phyloP scores from a whole-genome alignment of 163 green algal species.

The Prototheca wickerhamii region DNA sequence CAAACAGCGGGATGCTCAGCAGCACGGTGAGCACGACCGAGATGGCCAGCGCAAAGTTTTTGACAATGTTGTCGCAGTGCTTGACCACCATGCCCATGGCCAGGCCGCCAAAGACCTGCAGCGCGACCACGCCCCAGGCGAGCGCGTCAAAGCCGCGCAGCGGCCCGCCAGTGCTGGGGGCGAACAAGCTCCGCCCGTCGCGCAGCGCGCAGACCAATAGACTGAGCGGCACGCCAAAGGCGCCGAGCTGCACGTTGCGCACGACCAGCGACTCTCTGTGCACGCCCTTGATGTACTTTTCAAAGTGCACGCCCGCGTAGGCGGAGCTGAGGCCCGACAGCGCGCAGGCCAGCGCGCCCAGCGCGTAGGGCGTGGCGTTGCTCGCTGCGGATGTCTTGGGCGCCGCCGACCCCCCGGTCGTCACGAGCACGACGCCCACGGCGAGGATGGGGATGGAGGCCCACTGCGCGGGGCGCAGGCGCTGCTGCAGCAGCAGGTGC shows the following conservation, averaged over 20 bases:
- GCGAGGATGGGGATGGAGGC: conserved; percentile 46
- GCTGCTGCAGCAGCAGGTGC: conserved; percentile 47
- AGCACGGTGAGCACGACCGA: conserved; percentile 25
- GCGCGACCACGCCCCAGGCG: conserved; percentile 39
- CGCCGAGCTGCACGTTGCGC: conserved; percentile 51
- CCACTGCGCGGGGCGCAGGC: conserved; percentile 44
- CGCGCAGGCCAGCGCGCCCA: conserved; percentile 38
- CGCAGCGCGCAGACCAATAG: conserved; percentile 19
- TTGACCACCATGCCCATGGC: conserved; percentile 54
- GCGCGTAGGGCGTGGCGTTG: conserved; percentile 11
- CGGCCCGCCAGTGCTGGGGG: conserved; percentile 18
- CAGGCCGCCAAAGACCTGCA: conserved; percentile 50
- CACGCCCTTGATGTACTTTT: conserved; percentile 57
- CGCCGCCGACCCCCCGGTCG: conserved; percentile 13
- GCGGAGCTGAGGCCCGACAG: conserved; percentile 47
- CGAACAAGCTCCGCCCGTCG: conserved; percentile 27
- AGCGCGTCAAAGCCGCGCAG: conserved; percentile 44
- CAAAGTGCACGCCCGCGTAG: conserved; percentile 58
- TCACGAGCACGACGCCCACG: conserved; percentile 45
- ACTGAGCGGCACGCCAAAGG: conserved; percentile 41
- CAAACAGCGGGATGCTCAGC: conserved; percentile 15
- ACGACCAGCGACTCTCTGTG: conserved; percentile 35
- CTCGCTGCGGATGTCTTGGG: conserved; percentile 8
- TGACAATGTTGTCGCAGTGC: conserved; percentile 62
- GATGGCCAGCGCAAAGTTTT: conserved; percentile 51